Base-by-base conservation (phyloP, 2,329 filamentous ascomycete genomes). In the Stemphylium beticola region DNA sequence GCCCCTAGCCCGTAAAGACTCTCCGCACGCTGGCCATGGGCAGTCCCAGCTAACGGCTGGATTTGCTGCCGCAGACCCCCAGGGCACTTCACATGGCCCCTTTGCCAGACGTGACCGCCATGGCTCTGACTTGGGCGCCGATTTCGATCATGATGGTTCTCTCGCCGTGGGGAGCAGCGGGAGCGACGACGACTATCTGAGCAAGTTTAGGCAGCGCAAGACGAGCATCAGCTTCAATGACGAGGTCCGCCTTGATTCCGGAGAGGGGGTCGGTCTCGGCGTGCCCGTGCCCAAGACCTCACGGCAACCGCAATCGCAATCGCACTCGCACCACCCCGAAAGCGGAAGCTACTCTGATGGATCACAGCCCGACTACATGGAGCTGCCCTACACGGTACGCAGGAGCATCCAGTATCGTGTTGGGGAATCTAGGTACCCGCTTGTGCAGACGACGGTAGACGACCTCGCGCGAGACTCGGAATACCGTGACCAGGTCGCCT, bases 161-260 rank as follows among this genome's bases (percentile, higher is more conserved):
- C 41, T 65, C 38, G 58, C 65, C 38, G 50, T 69, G 8, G 65
- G 64, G 32, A 66, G 67, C 60, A 67, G 67, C 37, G 58, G 58
- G 34, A 67, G 65, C 48, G 64, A 64, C 24, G 63, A 66, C 17
- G 64, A 65, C 49, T 64, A 73, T 24, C 66, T 69, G 49, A 55
- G 60, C 5, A 55, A 64, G 17, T 73, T 73, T 54, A 59, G 70
- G 20, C 64, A 72, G 39, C 73, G 76, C 31, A 69, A 67, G 32
- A 69, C 69, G 22, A 77, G 76, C 31, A 77, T 78, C 52, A 77
- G 69, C 64, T 78, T 78, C 65, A 71, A 74, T 55, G 64, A 68
- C 15, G 61, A 76, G 54, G 76, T 78, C 31, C 75, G 66, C 4
- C 71, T 78, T 41, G 76, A 78, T 57, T 71, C 70, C 51, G 76